Percentiles rank a stretch among this genome's conserved stretches.
Evolutionary conservation across 2,329 filamentous ascomycete genomes (phyloP).

Genomic region (Nemania serpens): DNA sequence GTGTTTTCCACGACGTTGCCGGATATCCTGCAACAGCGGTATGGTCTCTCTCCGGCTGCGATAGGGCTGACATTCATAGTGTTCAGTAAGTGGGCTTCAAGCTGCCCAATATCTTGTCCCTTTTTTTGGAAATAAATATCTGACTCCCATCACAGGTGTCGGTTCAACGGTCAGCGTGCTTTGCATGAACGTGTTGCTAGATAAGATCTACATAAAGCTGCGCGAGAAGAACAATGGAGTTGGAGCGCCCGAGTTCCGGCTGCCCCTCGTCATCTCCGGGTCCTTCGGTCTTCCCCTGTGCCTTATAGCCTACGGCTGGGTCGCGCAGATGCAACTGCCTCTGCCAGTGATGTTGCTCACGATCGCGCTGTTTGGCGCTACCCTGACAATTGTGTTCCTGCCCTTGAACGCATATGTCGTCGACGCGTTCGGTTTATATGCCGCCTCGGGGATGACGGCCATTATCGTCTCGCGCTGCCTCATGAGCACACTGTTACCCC

Average conservation of each 20-base stretch:
- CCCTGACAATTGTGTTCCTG: conserved; percentile 52
- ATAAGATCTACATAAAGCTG: conserved; percentile 58
- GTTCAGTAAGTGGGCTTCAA: conserved; percentile 52
- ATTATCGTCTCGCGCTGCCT: conserved; percentile 61
- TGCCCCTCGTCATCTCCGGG: conserved; percentile 57
- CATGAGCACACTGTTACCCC: conserved; percentile 60
- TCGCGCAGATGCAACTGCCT: conserved; percentile 49
- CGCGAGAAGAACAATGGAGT: conserved; percentile 46
- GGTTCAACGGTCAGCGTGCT: conserved; percentile 54
- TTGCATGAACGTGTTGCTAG: conserved; percentile 56
- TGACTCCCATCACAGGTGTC: conserved; percentile 44
- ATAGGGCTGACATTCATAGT: conserved; percentile 59
- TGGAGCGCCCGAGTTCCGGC: conserved; percentile 58
- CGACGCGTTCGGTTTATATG: conserved; percentile 60
- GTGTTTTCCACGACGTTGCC: conserved; percentile 59
- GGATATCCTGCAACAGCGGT: conserved; percentile 53
- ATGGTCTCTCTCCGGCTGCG: conserved; percentile 54
- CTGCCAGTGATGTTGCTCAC: conserved; percentile 50
- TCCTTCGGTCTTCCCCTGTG: conserved; percentile 51
- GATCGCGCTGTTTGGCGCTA: conserved; percentile 51
- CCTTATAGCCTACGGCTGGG: conserved; percentile 57
- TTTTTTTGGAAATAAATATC: not conserved
- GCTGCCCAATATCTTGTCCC: not conserved
- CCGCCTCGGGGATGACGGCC: conserved; percentile 61
- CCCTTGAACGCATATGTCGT: conserved; percentile 61